A percentile compares a stretch with the other conserved stretches of the same genome.
Conservation (phyloP, 805 yeast genomes). For the Myxozyma kluyveri region DNA sequence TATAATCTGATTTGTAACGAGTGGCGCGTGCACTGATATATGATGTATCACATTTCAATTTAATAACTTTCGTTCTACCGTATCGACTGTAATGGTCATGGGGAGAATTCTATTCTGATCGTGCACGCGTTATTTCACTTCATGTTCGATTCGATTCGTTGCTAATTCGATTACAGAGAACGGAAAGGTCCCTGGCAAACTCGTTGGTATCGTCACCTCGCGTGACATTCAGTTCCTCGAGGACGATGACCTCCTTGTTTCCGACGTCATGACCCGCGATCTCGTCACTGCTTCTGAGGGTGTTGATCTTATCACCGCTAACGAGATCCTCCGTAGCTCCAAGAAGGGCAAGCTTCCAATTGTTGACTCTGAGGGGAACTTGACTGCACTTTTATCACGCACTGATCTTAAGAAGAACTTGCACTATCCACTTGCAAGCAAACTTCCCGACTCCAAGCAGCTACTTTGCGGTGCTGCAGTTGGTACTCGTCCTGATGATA, state of each 20-base stretch:
- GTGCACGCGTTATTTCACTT: not conserved
- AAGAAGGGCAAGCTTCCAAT: slow-evolving; percentile 98
- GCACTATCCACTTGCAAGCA: slow-evolving; percentile 90
- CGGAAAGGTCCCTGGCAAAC: slow-evolving; percentile 84
- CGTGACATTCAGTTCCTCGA: slow-evolving; percentile 97
- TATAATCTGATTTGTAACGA: slow-evolving; percentile 2
- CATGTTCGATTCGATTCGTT: not conserved
- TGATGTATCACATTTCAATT: slow-evolving; percentile 34
- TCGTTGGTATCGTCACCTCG: slow-evolving; percentile 92
- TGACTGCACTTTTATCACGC: slow-evolving; percentile 86
- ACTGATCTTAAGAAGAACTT: slow-evolving; percentile 96
- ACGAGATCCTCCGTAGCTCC: slow-evolving; percentile 82
- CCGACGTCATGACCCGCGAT: slow-evolving; percentile 87
- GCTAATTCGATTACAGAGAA: slow-evolving; percentile 52
- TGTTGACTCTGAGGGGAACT: slow-evolving; percentile 69
- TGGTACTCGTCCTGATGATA: slow-evolving; percentile 90
- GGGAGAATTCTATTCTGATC: slow-evolving; percentile 25
- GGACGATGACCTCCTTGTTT: slow-evolving; percentile 56
- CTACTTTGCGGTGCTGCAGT: slow-evolving; percentile 97
- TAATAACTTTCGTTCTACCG: slow-evolving; percentile 99
- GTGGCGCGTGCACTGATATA: not conserved
- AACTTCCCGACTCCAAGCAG: slow-evolving; percentile 89
- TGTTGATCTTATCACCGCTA: slow-evolving; percentile 79
- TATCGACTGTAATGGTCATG: slow-evolving; percentile 39
- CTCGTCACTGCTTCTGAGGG: slow-evolving; percentile 81